Evolutionary conservation across 108 stramenopile species (phyloP).

Genomic region (Nitzschia inconspicua): DNA sequence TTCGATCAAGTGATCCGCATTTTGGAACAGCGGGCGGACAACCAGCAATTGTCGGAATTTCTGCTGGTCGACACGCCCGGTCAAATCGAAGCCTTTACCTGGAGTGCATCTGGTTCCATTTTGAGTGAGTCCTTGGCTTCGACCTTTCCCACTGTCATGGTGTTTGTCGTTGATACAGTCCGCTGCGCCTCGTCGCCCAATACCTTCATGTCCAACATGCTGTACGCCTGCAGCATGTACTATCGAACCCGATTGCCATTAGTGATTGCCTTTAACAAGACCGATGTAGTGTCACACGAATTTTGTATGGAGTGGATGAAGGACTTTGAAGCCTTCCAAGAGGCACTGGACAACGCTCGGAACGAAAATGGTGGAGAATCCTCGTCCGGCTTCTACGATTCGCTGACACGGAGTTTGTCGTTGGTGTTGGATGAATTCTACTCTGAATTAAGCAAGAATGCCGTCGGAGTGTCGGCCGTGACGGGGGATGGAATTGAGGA

Average conservation of each 20-base stretch:
- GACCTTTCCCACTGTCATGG: conserved; percentile 92
- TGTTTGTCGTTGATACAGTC: conserved; percentile 97
- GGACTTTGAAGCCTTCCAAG: conserved; percentile 96
- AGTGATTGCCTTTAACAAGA: conserved; percentile 96
- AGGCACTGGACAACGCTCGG: conserved; percentile 80
- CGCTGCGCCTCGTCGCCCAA: conserved; percentile 89
- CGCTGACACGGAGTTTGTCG: conserved; percentile 88
- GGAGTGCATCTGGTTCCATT: conserved; percentile 97
- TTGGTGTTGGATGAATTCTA: conserved; percentile 99
- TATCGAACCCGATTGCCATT: conserved; percentile 94
- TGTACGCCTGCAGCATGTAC: conserved; percentile 97
- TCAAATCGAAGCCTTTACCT: conserved; percentile 99
- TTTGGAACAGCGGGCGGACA: conserved; percentile 78
- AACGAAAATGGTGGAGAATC: conserved; percentile 23
- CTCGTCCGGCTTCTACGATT: conserved; percentile 89
- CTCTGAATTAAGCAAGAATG: conserved; percentile 62
- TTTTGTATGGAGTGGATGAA: conserved; percentile 97
- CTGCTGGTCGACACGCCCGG: conserved; percentile 98
- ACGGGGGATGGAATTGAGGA: conserved; percentile 93
- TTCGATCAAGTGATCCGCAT: conserved; percentile 97
- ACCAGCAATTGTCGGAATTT: conserved; percentile 53
- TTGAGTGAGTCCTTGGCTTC: conserved; percentile 91
- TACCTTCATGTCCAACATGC: conserved; percentile 99
- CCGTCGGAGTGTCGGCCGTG: conserved; percentile 87
- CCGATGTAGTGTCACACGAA: conserved; percentile 80